Conservation (phyloP, 805 yeast species). For the Pichia californica region DNA sequence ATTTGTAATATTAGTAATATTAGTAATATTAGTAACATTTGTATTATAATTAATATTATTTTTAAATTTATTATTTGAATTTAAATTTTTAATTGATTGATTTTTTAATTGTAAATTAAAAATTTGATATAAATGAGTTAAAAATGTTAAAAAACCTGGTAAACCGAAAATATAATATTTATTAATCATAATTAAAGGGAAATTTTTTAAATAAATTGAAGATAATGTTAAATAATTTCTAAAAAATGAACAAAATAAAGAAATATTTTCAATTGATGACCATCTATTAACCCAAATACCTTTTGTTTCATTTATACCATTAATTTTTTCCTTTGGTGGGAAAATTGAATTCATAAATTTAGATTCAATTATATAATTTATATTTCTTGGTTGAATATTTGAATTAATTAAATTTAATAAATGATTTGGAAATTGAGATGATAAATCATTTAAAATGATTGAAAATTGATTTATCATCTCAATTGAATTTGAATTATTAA, state of each 20-base stretch:
- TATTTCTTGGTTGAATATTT: slow-evolving; percentile 18
- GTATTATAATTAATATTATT: background rate
- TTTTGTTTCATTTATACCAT: slow-evolving; percentile 48
- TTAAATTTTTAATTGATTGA: slow-evolving; percentile 2
- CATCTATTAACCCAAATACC: slow-evolving; percentile 61
- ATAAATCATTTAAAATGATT: slow-evolving; percentile 11
- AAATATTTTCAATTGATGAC: slow-evolving; percentile 46
- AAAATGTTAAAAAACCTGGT: slow-evolving; percentile 42
- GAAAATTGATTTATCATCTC: background rate
- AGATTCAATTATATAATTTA: slow-evolving; percentile 24
- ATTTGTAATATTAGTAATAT: background rate
- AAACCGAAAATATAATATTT: slow-evolving; percentile 19
- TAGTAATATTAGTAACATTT: background rate
- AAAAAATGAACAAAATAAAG: slow-evolving; percentile 53
- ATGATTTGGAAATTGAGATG: slow-evolving; percentile 20
- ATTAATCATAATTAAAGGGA: slow-evolving; percentile 9
- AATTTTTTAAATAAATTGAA: slow-evolving; percentile 18
- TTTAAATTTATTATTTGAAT: background rate
- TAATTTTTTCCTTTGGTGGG: slow-evolving; percentile 33
- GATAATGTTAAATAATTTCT: slow-evolving; percentile 45
- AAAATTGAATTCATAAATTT: slow-evolving; percentile 30
- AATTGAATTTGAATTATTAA: slow-evolving; percentile 3
- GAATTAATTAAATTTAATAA: slow-evolving; percentile 20
- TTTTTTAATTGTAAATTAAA: slow-evolving; percentile 20
- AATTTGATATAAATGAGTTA: slow-evolving; percentile 41